Base-by-base conservation (phyloP, 495 filamentous ascomycete species). In the Podospora pseudopauciseta region DNA sequence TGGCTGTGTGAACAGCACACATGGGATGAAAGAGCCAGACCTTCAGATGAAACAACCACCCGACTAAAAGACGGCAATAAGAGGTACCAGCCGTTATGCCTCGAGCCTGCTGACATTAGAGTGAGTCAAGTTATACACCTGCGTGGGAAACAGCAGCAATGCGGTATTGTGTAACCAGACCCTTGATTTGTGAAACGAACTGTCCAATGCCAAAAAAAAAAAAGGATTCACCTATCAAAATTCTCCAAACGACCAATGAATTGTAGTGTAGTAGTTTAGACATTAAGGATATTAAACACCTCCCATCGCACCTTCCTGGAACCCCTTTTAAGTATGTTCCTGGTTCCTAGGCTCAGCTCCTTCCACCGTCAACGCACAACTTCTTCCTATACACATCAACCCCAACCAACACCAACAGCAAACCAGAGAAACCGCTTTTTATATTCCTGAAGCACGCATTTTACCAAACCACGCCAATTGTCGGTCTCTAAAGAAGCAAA, bases 401-500 rank as follows among this genome's bases (percentile, higher is more conserved):
- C 19, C 59, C 66, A 55, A 26, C 54, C 57, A 67, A 56, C 32
- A 30, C 23, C 56, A 67, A 67, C 64, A 16, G 3, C 13, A 16
- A 39, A 58, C 6, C 6, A 19, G 55, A 58, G 9, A 58, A 26
- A 58, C n/a, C 53, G 27, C 23, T 26, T 27, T 27, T 34, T 49
- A 15, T 7, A 20, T 32, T 56, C 39, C 15, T 15, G 1, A n/a
- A 27, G 19, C 58, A 11, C 20, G 6, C 63, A 49, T 49, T 49
- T 49, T 49, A 30, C 20, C 60, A 44, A 30, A 32, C 55, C n/a
- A 27, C n/a, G 44, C 18, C 67, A 5, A n/a, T 49, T 20, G 53
- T 26, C 11, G 20, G 26, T 61, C 18, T 64, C 82, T 73, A 92
- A 44, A 91, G 80, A 71, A 90, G 71, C 65, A 86, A 66, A 28